A percentile compares a stretch with the other conserved stretches of the same genome.
Evolutionary conservation across 2,329 filamentous ascomycete genomes (phyloP).

Genomic region (Hymenoscyphus scutula): DNA sequence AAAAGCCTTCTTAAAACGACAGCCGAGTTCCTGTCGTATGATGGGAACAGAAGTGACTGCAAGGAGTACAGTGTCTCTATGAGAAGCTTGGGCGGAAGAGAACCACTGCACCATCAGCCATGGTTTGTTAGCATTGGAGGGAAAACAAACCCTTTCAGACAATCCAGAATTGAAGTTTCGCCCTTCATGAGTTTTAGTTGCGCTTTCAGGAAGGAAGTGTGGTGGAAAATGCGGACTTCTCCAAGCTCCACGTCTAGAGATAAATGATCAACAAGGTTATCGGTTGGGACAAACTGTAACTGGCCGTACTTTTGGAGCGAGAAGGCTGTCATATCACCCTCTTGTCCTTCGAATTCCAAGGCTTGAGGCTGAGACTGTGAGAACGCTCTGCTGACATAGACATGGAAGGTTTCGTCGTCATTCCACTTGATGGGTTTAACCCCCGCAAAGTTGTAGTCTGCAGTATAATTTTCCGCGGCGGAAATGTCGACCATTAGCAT

Average conservation of each 20-base stretch:
- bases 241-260: slow-evolving; percentile 13
- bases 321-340: slow-evolving; percentile 14
- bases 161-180: no score
- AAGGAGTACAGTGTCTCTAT: slow-evolving; percentile 20
- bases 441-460: slow-evolving; percentile 14
- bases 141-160: no score
- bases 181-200: slow-evolving; percentile 5
- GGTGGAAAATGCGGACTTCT: slow-evolving; percentile 18
- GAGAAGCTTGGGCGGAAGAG: slow-evolving; percentile 19
- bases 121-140: no score
- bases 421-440: slow-evolving; percentile 11
- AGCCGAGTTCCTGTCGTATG: slow-evolving; percentile 17
- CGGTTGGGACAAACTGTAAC: slow-evolving; percentile 19
- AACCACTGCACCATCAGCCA: slow-evolving; percentile 9
- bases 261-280: slow-evolving; percentile 20
- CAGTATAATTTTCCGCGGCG: slow-evolving; percentile 14
- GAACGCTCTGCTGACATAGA: slow-evolving; percentile 9
- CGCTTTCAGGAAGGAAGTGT: slow-evolving; percentile 21
- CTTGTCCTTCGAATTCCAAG: slow-evolving; percentile 34
- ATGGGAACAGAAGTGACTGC: slow-evolving; percentile 19
- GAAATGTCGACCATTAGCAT: slow-evolving; percentile 20
- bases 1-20: no score
- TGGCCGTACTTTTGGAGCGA: slow-evolving; percentile 16
- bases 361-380: slow-evolving; percentile 11
- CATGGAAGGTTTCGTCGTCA: slow-evolving; percentile 11